A percentile compares a stretch with the other conserved stretches of the same genome.
phyloP scores from a whole-genome alignment of 805 yeast species.

The Lachancea kluyveri region DNA sequence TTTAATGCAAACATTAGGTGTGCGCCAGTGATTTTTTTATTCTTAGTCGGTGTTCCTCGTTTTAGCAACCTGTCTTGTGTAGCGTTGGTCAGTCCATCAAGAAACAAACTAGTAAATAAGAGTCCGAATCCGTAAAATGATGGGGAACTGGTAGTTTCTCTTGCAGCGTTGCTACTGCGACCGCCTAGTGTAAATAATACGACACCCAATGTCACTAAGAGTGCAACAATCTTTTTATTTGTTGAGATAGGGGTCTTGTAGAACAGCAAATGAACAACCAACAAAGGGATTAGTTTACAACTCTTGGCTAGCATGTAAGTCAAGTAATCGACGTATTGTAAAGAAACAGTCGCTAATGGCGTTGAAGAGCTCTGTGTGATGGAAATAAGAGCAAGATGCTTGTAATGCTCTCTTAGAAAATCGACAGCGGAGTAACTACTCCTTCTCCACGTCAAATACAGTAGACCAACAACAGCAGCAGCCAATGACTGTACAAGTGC shows the following conservation, averaged over 20 bases:
- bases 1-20: conserved; percentile 77
- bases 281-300: conserved; percentile 92
- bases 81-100: conserved; percentile 91
- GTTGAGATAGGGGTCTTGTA: conserved; percentile 68
- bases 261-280: conserved; percentile 68
- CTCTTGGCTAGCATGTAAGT: conserved; percentile 84
- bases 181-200: conserved; percentile 58
- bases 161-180: conserved; percentile 10
- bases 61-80: conserved; percentile 84
- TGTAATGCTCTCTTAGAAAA: conserved; percentile 30
- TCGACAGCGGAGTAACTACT: conserved; percentile 26
- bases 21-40: conserved; percentile 64
- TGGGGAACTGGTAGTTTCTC: conserved; percentile 35
- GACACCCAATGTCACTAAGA: conserved; percentile 78
- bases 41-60: conserved; percentile 9
- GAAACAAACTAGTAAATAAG: conserved; percentile 54
- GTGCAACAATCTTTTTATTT: conserved; percentile 74
- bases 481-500: conserved; percentile 67
- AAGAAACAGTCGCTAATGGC: conserved; percentile 74
- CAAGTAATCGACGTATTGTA: conserved; percentile 79
- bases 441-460: conserved; percentile 42
- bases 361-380: conserved; percentile 73
- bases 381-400: conserved; percentile 48
- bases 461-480: conserved; percentile 63
- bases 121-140: conserved; percentile 51